phyloP scores from a whole-genome alignment of 2,329 filamentous ascomycete species.

The Sarocladiaceae sp. region DNA sequence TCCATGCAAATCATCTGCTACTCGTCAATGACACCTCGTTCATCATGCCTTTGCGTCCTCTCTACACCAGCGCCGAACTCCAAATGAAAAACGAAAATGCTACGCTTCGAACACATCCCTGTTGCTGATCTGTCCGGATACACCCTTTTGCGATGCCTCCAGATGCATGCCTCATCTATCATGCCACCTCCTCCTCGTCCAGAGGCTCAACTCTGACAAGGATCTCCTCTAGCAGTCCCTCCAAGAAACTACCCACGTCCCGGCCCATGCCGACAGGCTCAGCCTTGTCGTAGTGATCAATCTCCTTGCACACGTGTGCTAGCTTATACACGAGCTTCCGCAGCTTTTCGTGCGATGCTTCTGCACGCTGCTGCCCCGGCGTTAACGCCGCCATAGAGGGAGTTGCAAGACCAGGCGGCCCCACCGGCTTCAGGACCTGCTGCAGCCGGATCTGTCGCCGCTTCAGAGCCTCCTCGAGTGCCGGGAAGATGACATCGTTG shows the following conservation, averaged over 20 bases:
- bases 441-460: constrained; percentile 62
- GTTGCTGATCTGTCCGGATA: too few relatives aligned
- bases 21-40: too few relatives aligned
- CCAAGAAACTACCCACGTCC: constrained; percentile 80
- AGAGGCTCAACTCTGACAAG: constrained; percentile 84
- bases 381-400: constrained; percentile 39
- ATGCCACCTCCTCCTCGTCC: constrained; percentile 57
- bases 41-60: too few relatives aligned
- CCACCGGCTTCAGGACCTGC: constrained; percentile 36
- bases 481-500: constrained; percentile 86
- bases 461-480: constrained; percentile 83
- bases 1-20: too few relatives aligned
- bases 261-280: constrained; percentile 91
- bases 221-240: constrained; percentile 90
- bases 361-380: constrained; percentile 60
- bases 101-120: too few relatives aligned
- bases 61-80: too few relatives aligned
- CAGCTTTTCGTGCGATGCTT: constrained; percentile 74
- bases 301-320: constrained; percentile 76
- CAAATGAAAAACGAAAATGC: too few relatives aligned
- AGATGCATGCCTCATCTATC: constrained; percentile 8
- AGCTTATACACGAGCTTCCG: constrained; percentile 76
- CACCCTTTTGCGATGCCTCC: too few relatives aligned
- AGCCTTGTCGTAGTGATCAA: constrained; percentile 80
- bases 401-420: constrained; percentile 11